Base-by-base conservation (phyloP, 805 yeast species). In the Wickerhamiella nectarea region DNA sequence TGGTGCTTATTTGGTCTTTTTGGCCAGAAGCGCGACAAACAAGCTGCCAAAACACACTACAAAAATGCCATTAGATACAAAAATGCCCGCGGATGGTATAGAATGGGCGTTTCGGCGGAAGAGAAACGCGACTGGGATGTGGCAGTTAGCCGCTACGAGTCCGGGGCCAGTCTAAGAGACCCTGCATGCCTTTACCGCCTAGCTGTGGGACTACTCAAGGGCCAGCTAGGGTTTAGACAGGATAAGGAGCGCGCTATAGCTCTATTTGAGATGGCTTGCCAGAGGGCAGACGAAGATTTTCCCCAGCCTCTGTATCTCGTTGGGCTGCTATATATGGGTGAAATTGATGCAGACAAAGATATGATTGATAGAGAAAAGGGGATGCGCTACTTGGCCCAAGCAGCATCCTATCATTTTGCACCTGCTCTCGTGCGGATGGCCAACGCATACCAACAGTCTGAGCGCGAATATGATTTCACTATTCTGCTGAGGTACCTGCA, bases 141-240 rank as follows among this genome's bases (percentile, higher is more conserved):
- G 19, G 65, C 66, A 3, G 45, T 61, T 11, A 51, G 52, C 12
- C 56, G 60, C 24, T 62, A 57, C 46, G 55, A 56, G 42, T 54
- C 55, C 3, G 70, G 70, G 8, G 60, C 62, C 12, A 52, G 51
- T 22, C 45, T 49, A 5, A 49, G 55, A 8, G 70, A 66, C 45
- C 50, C 65, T 11, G 67, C 66, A 10, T 66, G 67, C 36, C 50
- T 54, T 34, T 66, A 61, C 47, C 45, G 67, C n/a, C 45, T 64
- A 41, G 63, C 60, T 10, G 54, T 62, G 45, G 65, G 63, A 9
- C 42, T 51, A 40, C 43, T 61, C 10, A 49, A 52, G 35, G 66
- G 65, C 35, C 58, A 58, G 19, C 49, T 62, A 15, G 56, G 56
- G 9, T 51, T 57, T 36, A 47, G 47, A 7, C 41, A 43, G 17